phyloP scores from a whole-genome alignment of 2,329 filamentous ascomycete species.

The Cladosporium sp. region DNA sequence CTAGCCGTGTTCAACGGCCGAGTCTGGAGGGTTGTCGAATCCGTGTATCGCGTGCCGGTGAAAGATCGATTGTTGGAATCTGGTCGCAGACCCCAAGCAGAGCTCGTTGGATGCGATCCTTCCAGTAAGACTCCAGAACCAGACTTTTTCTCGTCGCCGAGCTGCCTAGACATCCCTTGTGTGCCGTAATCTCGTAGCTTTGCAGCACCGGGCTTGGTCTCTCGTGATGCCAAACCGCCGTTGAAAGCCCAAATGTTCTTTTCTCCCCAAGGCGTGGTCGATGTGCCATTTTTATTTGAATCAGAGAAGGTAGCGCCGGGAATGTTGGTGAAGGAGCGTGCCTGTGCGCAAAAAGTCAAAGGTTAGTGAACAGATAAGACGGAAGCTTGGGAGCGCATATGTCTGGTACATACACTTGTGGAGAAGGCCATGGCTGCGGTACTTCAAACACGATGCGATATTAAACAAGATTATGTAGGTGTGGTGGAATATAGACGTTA shows the following conservation, averaged over 20 bases:
- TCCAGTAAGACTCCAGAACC: constrained; percentile 7
- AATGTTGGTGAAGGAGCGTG: constrained; percentile 24
- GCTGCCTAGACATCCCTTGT: neutral
- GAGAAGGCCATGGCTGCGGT: constrained; percentile 21
- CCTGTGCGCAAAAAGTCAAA: constrained; percentile 9
- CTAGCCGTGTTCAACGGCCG: constrained; percentile 20
- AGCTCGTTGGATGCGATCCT: constrained; percentile 1
- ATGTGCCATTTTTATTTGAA: constrained; percentile 1
- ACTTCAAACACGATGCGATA: constrained; percentile 23
- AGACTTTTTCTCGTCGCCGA: constrained; percentile 1
- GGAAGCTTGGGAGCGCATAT: neutral
- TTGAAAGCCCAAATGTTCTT: constrained; percentile 23
- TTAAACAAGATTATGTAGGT: constrained; percentile 27
- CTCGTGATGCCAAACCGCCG: constrained; percentile 20
- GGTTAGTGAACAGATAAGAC: constrained; percentile 5
- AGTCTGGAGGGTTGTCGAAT: neutral
- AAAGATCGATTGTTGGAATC: neutral
- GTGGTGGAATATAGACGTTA: constrained; percentile 20
- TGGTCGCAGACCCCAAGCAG: neutral
- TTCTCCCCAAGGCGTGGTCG: neutral
- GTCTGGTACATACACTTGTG: constrained; percentile 15
- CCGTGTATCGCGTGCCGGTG: neutral
- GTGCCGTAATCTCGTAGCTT: constrained; percentile 3
- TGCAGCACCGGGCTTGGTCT: constrained; percentile 21
- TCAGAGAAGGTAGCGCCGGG: neutral